phyloP scores from a whole-genome alignment of 192 early-diverging fungal species.

The Coemansia sp. region DNA sequence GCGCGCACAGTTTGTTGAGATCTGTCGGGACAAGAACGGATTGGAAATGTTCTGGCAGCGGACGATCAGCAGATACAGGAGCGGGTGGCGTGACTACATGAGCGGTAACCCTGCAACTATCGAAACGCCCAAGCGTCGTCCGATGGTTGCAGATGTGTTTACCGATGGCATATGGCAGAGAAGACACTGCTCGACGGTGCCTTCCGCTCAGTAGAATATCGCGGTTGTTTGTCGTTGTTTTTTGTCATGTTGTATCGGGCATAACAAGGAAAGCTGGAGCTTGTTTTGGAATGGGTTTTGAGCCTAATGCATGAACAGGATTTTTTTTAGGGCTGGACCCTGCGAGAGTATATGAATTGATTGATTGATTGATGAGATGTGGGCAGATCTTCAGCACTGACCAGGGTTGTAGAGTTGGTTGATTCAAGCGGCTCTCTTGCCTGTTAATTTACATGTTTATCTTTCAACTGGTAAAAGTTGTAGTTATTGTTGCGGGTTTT shows the following conservation, averaged over 20 bases:
- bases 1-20: slow-evolving; percentile 61
- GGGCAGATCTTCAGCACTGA: too few species aligned
- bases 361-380: too few species aligned
- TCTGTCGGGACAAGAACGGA: slow-evolving; percentile 60
- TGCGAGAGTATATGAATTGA: too few species aligned
- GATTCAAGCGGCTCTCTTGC: too few species aligned
- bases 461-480: too few species aligned
- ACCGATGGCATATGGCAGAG: slow-evolving; percentile 43
- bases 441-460: too few species aligned
- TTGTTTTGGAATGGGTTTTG: too few species aligned
- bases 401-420: too few species aligned
- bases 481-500: too few species aligned
- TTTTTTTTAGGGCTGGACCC: too few species aligned
- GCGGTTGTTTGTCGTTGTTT: neutral
- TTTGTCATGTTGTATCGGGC: neutral
- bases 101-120: neutral
- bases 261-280: neutral
- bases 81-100: slow-evolving; percentile 28
- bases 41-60: slow-evolving; percentile 69
- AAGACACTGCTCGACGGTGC: neutral
- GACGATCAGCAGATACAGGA: slow-evolving; percentile 42
- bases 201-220: neutral
- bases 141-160: slow-evolving; percentile 46
- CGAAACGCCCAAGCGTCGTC: slow-evolving; percentile 24
- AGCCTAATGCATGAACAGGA: too few species aligned